phyloP scores from a whole-genome alignment of 1,284 basidiomycete species.

The Boletellus dicymbophilus region DNA sequence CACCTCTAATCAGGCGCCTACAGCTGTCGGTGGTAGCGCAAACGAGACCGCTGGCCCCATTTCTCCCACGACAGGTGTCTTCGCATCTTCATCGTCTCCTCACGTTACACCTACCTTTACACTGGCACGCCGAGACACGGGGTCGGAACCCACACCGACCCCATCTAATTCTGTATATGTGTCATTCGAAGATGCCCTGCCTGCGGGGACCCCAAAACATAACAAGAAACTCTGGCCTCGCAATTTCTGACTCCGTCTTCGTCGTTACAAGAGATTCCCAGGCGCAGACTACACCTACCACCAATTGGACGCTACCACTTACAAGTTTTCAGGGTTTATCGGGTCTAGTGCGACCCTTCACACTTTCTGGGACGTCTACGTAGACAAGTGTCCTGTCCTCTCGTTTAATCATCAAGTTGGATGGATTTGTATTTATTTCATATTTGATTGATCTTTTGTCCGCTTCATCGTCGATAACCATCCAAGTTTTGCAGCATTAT shows the following conservation, averaged over 20 bases:
- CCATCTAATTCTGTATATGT: conserved; percentile 4
- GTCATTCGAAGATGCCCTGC: conserved; percentile 3
- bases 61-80: conserved; percentile 8
- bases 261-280: neutral
- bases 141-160: conserved; percentile 14
- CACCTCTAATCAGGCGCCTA: conserved; percentile 51
- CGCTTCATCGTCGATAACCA: conserved; percentile 3
- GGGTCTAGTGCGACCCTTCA: conserved; percentile 1
- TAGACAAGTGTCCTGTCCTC: conserved; percentile 38
- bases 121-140: conserved; percentile 35
- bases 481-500: conserved; percentile 1
- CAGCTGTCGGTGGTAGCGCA: conserved; percentile 67
- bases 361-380: conserved; percentile 24
- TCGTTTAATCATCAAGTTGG: conserved; percentile 37
- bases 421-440: conserved; percentile 27
- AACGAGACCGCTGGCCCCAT: conserved; percentile 39
- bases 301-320: conserved; percentile 3
- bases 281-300: neutral
- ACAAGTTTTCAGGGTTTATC: conserved; percentile 7
- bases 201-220: conserved; percentile 5
- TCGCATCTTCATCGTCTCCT: conserved; percentile 22
- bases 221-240: conserved; percentile 12
- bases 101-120: conserved; percentile 49
- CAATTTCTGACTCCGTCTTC: conserved; percentile 12
- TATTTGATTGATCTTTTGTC: conserved; percentile 20